Evolutionary conservation across 2,329 filamentous ascomycete species (phyloP).

Genomic region (Podosphaera xanthii): DNA sequence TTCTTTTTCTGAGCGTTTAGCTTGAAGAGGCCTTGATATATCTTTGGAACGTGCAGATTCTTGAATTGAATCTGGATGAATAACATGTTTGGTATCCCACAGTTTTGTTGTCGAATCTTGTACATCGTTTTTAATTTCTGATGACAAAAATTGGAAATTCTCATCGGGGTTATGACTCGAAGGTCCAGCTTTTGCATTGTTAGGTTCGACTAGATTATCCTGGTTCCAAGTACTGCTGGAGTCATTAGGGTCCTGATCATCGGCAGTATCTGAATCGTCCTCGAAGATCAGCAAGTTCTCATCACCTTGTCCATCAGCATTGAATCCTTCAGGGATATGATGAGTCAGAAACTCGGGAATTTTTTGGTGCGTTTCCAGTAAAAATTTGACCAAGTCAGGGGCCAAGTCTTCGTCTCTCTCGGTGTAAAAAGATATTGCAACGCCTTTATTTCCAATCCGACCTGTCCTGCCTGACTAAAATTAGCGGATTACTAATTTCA

Average conservation of each 20-base stretch:
- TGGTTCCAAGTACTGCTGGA: constrained; percentile 1
- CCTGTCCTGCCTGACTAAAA: constrained; percentile 53
- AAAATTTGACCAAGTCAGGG: constrained; percentile 51
- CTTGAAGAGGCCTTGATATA: background rate
- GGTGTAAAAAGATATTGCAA: constrained; percentile 77
- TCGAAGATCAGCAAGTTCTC: constrained; percentile 10
- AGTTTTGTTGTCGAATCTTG: background rate
- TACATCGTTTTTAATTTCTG: background rate
- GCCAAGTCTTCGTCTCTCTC: constrained; percentile 53
- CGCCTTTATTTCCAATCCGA: constrained; percentile 68
- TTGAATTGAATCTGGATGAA: background rate
- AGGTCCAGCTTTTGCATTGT: background rate
- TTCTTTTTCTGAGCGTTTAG: background rate
- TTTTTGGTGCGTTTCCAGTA: constrained; percentile 56
- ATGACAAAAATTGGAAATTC: background rate
- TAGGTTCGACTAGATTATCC: background rate
- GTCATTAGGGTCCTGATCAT: constrained; percentile 6
- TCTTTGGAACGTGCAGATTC: background rate
- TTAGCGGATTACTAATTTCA: constrained; percentile 3
- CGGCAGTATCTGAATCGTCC: constrained; percentile 7
- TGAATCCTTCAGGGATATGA: constrained; percentile 33
- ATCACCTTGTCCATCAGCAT: constrained; percentile 8
- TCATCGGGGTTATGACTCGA: background rate
- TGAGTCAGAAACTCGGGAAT: constrained; percentile 62
- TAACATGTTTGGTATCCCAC: background rate